Evolutionary conservation across 805 yeast species (phyloP), one percentile per base, ranked within the genome.

Genomic region (Teunomyces kruisii): DNA sequence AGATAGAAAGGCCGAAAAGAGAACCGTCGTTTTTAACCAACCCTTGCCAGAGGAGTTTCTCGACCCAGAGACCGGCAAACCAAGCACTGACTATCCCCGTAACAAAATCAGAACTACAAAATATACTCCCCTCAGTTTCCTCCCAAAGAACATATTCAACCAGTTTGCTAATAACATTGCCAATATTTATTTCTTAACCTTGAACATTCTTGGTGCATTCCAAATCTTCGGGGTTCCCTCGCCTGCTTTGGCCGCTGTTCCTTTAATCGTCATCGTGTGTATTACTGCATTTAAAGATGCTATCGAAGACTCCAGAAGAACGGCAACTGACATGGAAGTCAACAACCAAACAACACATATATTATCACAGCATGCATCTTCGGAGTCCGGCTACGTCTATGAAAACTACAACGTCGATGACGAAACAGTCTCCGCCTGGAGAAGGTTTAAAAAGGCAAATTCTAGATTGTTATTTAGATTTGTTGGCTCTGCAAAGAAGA

Each of bases 101-200:
- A 92, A 92, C 72, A 91, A 94, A 64, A 88, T 94, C 54, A 81
- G 97, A 70, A 90, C 98, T 0, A 89, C 99, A 2, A 92, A 89
- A 69, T 92, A 92, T 65, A 92, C 97, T 2, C 97, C 98, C 5
- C 61, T 94, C 38, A 74, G 89, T 7, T 92, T 92, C 59, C 52
- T 94, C 26, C 98, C 98, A 2, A 90, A 90, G 63, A 90, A 92
- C 66, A 64, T 92, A 39, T 64, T 68, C 38, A 76, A 79, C 51
- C 98, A 94, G 69, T 91, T 91, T 65, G 44, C 61, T 42, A 40
- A 42, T 54, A 92, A 91, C 63, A 80, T 91, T 50, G 99, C 99
- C 36, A 92, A 92, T 66, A 71, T 88, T 41, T 92, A 90, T 70
- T 92, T 92, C 76, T 70, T 92, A 56, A 70, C 82, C 29, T 72